Evolutionary conservation across 1,284 basidiomycete genomes (phyloP).

Genomic region (Irpex sp.): DNA sequence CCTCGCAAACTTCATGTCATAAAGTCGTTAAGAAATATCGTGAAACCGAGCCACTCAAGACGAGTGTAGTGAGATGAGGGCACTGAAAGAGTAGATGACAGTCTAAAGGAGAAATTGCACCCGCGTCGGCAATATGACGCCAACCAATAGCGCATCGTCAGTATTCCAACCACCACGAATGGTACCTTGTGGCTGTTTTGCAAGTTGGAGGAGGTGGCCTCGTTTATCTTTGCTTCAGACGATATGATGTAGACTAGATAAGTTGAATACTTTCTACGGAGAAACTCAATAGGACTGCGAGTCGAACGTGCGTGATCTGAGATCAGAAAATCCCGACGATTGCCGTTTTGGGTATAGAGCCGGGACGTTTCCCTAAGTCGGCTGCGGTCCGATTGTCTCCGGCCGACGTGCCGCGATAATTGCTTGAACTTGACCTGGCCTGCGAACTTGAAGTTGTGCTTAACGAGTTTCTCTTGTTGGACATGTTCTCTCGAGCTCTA

Average conservation of each 20-base stretch:
- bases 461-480: neutral
- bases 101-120: neutral
- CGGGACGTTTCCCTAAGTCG: neutral
- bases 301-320: neutral
- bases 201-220: no score
- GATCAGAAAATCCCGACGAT: neutral
- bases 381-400: neutral
- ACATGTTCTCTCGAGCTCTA: neutral
- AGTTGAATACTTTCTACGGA: no score
- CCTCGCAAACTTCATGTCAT: slow-evolving; percentile 54
- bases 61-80: neutral
- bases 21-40: neutral
- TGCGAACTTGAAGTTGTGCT: neutral
- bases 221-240: no score
- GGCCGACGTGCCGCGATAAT: neutral
- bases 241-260: no score
- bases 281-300: neutral
- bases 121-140: neutral
- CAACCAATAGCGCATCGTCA: neutral
- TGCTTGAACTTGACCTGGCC: neutral
- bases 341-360: neutral
- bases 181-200: neutral
- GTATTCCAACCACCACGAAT: neutral
- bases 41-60: neutral
- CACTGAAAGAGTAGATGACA: neutral